Base-by-base conservation (phyloP, 257 asterid species). In the Salvia splendens region DNA sequence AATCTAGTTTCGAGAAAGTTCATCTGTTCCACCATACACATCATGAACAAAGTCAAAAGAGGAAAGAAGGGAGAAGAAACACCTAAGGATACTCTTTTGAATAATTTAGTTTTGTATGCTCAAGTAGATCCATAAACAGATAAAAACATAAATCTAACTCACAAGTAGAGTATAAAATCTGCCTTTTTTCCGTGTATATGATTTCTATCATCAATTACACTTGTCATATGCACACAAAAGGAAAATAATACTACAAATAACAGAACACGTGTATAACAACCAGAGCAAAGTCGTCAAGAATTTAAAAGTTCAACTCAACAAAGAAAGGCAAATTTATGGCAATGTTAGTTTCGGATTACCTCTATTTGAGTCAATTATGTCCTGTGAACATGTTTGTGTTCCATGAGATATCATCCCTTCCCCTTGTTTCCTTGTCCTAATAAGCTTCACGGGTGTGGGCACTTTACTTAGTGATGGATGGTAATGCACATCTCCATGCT, bases 401-500 rank as follows among this genome's bases (percentile, higher is more conserved):
- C 75, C 74, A 54, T 61, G 52, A 72, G 72, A 68, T 33, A 46
- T 61, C 65, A 48, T 59, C 69, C 74, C 70, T 73, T 78, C 72
- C 65, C 75, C 72, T 16, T 64, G 80, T 53, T 77, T 63, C 76
- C 47, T 68, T 42, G 30, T 59, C 57, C 59, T 20, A 50, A 28
- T 62, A 42, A 57, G 67, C 77, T 73, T 68, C 64, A 24, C 36
- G 66, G 40, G 54, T 40, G 64, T 70, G 2, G 68, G 58, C 10
- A 33, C 52, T 56, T 80, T 64, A 71, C 73, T 50, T 24, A 74
- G 67, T 51, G 69, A 20, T 48, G 57, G 49, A 36, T 79, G 59
- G 14, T 70, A 47, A 41, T 64, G 57, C 47, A 58, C 61, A 38
- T 57, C 68, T 67, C 40, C 50, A 55, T 43, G 79, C 52, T 59